phyloP scores from a whole-genome alignment of 208 protist genomes.

The Trypanosoma brucei region DNA sequence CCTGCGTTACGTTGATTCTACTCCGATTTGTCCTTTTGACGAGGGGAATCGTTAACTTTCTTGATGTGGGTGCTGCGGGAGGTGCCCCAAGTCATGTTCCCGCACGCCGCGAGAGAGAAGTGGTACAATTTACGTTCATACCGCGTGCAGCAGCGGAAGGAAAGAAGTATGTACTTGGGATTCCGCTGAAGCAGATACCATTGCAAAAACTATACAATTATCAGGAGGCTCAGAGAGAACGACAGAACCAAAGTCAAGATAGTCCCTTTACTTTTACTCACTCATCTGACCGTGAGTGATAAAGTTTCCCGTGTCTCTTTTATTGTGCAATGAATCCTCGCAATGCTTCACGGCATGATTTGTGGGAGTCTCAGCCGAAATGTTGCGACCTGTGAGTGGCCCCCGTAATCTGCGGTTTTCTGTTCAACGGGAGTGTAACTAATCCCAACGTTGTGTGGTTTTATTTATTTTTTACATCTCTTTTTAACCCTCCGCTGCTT shows the following conservation, averaged over 20 bases:
- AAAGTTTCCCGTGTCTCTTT: background rate
- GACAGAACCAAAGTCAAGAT: background rate
- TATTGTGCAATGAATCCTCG: background rate
- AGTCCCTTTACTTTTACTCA: background rate
- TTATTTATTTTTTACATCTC: too few relatives aligned
- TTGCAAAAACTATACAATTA: slow-evolving; percentile 4
- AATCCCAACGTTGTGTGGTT: too few relatives aligned
- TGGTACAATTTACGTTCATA: background rate
- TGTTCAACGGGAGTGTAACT: too few relatives aligned
- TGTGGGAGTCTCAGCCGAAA: too few relatives aligned
- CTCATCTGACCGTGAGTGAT: background rate
- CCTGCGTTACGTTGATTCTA: background rate
- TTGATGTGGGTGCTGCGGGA: background rate
- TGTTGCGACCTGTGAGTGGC: background rate
- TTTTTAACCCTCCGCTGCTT: too few relatives aligned
- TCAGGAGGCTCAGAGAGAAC: background rate
- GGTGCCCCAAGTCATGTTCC: slow-evolving; percentile 1
- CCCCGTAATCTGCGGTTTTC: too few relatives aligned
- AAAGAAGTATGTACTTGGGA: slow-evolving; percentile 3
- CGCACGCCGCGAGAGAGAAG: background rate
- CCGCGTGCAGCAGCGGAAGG: background rate
- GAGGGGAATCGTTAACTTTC: background rate
- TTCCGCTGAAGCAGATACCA: slow-evolving; percentile 7
- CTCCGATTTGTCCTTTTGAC: background rate
- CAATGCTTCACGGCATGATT: too few relatives aligned